Evolutionary conservation across 176 grass and related monocot genomes (phyloP), one percentile per base, ranked within the genome.

Genomic region (Oryza glaberrima): DNA sequence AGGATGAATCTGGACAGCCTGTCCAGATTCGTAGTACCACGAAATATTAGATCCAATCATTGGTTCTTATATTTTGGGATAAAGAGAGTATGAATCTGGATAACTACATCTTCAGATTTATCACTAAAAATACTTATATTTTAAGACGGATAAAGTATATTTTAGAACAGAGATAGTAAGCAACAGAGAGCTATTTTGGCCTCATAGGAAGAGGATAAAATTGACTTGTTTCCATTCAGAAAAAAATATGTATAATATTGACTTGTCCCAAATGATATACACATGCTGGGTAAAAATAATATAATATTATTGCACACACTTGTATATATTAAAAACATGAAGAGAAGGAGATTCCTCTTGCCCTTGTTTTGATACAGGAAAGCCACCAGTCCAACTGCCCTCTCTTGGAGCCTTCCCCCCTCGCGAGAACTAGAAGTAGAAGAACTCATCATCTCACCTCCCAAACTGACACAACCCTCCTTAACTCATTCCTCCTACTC

Each of bases 311-410:
- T 15, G 11, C 20, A 2, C 64, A 16, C 19, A 4, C 64, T 14
- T 46, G 13, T 32, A 32, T 32, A 40, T 41, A 41, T 26, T 51
- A 46, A 54, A 77, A 82, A 77, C 46, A 26, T 60, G 48, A 48
- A 15, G 26, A 70, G 36, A 80, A 23, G 68, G 28, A 61, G 61
- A 44, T 78, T 15, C 72, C 26, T 77, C 43, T 58, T 13, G 32
- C 12, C 67, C 6, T 58, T 4, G 67, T 43, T 77, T 56, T 87
- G 75, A 87, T 66, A 83, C 32, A 78, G 87, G n/a, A 54, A 88
- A 44, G 69, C 40, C 77, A 65, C 30, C 30, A 34, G 49, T 69
- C 65, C 32, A 26, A 75, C 72, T 61, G 85, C 64, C 36, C 47
- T 81, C 0, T 61, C 0, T 63, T 26, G 64, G 48, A 60, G 54